These are phyloP conservation scores for Annulohypoxylon maeteangense DNA, from an alignment of 495 filamentous ascomycete species.

Conservation along the genomic window DNA sequence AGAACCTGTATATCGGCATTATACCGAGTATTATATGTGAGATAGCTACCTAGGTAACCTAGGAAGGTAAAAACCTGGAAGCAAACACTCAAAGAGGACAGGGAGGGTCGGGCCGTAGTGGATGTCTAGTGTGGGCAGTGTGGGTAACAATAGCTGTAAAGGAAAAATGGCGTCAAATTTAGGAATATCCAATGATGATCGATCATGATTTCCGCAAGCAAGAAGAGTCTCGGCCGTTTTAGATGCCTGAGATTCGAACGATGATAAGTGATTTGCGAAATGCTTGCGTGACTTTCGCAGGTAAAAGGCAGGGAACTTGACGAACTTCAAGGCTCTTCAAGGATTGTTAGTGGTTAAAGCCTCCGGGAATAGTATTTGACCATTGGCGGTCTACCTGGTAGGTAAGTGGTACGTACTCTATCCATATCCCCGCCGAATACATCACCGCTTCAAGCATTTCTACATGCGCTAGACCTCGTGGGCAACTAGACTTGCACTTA, in stretches of 20 bases:
- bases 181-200: constrained; percentile 20
- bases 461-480: constrained; percentile 5
- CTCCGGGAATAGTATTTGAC: constrained; percentile 27
- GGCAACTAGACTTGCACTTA: constrained; percentile 3
- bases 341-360: constrained; percentile 13
- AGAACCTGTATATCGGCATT: background rate
- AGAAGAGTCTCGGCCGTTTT: constrained; percentile 12
- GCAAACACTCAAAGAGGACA: constrained; percentile 2
- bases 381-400: constrained; percentile 25
- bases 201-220: constrained; percentile 21
- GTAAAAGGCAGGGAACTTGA: constrained; percentile 10
- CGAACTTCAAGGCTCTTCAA: background rate
- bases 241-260: constrained; percentile 6
- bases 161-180: constrained; percentile 11
- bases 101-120: constrained; percentile 31
- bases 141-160: constrained; percentile 7
- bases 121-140: constrained; percentile 26
- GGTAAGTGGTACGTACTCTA: background rate
- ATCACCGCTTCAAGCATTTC: constrained; percentile 3
- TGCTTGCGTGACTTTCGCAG: background rate
- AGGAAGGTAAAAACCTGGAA: background rate
- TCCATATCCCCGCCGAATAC: constrained; percentile 29
- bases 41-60: background rate
- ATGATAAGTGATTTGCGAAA: constrained; percentile 11
- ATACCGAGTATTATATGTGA: background rate